phyloP scores from a whole-genome alignment of 2,329 filamentous ascomycete species.

The Anthostomella pinea region DNA sequence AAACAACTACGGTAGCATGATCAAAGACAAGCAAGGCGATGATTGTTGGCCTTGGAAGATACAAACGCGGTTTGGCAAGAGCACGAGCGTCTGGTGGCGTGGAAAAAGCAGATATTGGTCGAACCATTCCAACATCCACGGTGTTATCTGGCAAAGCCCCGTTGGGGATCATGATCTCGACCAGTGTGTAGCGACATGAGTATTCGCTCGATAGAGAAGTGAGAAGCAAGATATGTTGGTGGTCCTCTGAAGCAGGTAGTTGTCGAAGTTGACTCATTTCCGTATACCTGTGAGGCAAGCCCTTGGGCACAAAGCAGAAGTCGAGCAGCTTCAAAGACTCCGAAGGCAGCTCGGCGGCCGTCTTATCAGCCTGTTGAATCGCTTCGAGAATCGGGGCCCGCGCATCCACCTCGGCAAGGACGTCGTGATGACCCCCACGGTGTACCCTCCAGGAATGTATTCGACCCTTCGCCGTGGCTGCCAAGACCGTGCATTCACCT shows the following conservation, averaged over 20 bases:
- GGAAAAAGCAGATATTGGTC: conserved; percentile 64
- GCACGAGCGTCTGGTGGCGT: conserved; percentile 46
- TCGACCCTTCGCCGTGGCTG: conserved; percentile 72
- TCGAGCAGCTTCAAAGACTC: conserved; percentile 74
- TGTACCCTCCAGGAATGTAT: conserved; percentile 87
- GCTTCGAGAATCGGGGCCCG: conserved; percentile 61
- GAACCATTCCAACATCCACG: conserved; percentile 61
- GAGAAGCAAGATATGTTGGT: conserved; percentile 61
- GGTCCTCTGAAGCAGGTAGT: conserved; percentile 47
- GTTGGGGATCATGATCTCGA: conserved; percentile 65
- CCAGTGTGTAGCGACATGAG: conserved; percentile 65
- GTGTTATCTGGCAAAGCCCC: conserved; percentile 34
- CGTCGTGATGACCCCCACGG: conserved; percentile 77
- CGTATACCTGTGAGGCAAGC: conserved; percentile 47
- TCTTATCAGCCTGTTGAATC: conserved; percentile 54
- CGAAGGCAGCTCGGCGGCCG: conserved; percentile 46
- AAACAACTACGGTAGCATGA: conserved; percentile 73
- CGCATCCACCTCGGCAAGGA: conserved; percentile 69
- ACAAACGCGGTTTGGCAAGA: conserved; percentile 58
- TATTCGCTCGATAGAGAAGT: conserved; percentile 53
- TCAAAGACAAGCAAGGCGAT: conserved; percentile 82
- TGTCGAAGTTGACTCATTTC: conserved; percentile 51
- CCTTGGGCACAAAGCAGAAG: conserved; percentile 66
- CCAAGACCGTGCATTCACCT: conserved; percentile 81
- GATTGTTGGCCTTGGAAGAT: conserved; percentile 74